A percentile compares a stretch with the other conserved stretches of the same genome.
Conservation (phyloP, 176 grass and related monocot species). For the Panicum miliaceum region DNA sequence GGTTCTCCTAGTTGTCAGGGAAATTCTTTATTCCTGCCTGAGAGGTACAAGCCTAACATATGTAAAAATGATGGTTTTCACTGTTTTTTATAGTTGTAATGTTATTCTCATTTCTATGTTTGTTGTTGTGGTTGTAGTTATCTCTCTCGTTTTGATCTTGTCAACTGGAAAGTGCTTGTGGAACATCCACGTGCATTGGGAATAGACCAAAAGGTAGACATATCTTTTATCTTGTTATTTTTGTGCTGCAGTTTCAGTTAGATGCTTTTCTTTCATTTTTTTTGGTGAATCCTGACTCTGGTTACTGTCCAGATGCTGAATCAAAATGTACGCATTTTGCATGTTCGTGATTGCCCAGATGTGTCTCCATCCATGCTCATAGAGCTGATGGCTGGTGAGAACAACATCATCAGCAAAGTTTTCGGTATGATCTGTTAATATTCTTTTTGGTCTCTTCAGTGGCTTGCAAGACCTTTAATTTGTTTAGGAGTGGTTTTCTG, state of each 20-base stretch:
- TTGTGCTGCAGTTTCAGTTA: slow-evolving; percentile 16
- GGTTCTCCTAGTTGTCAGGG: slow-evolving; percentile 9
- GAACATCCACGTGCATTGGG: slow-evolving; percentile 63
- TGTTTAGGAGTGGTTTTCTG: background rate
- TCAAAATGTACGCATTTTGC: slow-evolving; percentile 65
- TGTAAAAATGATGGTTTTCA: slow-evolving; percentile 23
- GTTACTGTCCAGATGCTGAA: slow-evolving; percentile 99
- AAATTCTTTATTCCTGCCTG: slow-evolving; percentile 71
- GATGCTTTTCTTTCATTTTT: slow-evolving; percentile 25
- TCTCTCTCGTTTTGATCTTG: slow-evolving; percentile 77
- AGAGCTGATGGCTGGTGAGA: slow-evolving; percentile 72
- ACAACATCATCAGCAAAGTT: slow-evolving; percentile 72
- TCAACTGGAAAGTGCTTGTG: slow-evolving; percentile 83
- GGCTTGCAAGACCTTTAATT: slow-evolving; percentile 4
- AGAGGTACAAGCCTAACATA: slow-evolving; percentile 60
- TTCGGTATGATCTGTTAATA: slow-evolving; percentile 71
- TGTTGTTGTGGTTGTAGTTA: slow-evolving; percentile 54
- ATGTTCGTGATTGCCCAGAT: slow-evolving; percentile 70
- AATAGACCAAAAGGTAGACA: slow-evolving; percentile 79
- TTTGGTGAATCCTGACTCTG: slow-evolving; percentile 84
- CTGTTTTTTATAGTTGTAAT: slow-evolving; percentile 17
- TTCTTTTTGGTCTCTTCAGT: slow-evolving; percentile 30
- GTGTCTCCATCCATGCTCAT: slow-evolving; percentile 62
- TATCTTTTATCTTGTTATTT: slow-evolving; percentile 49
- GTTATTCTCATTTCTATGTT: slow-evolving; percentile 11